Evolutionary conservation across 768 basidiomycete genomes (phyloP).

Genomic region (Sporobolomyces pararoseus): DNA sequence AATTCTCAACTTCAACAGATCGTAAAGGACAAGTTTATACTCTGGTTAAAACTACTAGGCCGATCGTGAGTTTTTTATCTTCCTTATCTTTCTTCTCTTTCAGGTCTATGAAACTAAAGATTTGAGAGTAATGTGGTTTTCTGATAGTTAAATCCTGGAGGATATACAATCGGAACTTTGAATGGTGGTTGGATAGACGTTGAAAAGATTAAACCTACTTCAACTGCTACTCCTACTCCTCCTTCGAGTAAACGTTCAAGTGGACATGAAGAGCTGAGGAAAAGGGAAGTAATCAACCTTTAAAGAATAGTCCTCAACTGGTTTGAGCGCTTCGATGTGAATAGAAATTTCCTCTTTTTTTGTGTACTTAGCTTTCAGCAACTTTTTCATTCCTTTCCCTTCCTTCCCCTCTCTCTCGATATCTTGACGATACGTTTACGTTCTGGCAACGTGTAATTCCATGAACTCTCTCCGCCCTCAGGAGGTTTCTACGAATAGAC

Average conservation of each 20-base stretch:
- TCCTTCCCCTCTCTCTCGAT: constrained; percentile 54
- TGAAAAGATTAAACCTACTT: constrained; percentile 3
- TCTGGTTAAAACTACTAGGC: constrained; percentile 37
- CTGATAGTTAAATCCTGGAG: constrained; percentile 28
- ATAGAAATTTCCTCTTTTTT: neutral
- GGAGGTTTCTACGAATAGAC: too few species aligned
- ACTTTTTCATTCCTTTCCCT: constrained; percentile 11
- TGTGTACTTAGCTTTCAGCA: neutral
- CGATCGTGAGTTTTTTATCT: constrained; percentile 23
- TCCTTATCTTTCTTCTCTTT: neutral
- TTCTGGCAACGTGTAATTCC: too few species aligned
- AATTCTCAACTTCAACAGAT: constrained; percentile 26
- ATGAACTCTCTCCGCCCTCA: too few species aligned
- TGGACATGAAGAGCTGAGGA: constrained; percentile 21
- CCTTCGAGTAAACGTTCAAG: neutral
- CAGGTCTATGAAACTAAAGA: neutral
- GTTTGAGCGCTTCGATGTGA: neutral
- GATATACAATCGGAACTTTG: constrained; percentile 35
- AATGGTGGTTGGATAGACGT: constrained; percentile 33
- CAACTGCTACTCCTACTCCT: too few species aligned
- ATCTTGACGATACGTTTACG: neutral
- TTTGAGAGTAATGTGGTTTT: too few species aligned
- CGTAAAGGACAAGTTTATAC: constrained; percentile 1
- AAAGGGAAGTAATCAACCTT: neutral
- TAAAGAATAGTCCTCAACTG: neutral